Conservation (phyloP, 2,329 filamentous ascomycete genomes). For the Diaporthe helianthi region DNA sequence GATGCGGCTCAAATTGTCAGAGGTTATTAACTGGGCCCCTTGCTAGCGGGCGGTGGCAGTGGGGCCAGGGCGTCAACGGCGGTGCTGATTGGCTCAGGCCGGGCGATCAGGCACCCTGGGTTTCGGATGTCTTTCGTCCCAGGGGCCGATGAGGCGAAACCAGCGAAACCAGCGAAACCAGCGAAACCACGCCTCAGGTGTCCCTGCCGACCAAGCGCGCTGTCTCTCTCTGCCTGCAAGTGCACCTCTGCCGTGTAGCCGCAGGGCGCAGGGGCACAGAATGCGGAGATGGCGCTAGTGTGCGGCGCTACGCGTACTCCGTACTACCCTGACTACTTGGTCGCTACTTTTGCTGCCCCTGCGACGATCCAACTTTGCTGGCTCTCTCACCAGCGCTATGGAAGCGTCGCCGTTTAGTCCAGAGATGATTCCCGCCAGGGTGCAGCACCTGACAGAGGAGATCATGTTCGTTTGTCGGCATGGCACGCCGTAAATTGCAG, state of each 20-base stretch:
- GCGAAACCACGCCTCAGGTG: conserved; percentile 40
- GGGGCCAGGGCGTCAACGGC: background rate
- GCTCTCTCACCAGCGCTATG: conserved; percentile 16
- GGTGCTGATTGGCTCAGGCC: conserved; percentile 11
- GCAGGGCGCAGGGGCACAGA: conserved; percentile 3
- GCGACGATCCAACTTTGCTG: conserved; percentile 29
- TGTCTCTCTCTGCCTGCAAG: background rate
- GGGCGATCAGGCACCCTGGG: conserved; percentile 44
- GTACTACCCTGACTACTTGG: too few relatives aligned
- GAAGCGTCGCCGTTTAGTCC: background rate
- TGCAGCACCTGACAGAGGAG: conserved; percentile 26
- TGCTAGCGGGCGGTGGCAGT: conserved; percentile 39
- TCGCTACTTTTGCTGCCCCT: conserved; percentile 16
- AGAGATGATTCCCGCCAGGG: conserved; percentile 23
- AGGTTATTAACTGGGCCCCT: conserved; percentile 38
- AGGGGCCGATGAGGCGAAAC: conserved; percentile 49
- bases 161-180: too few relatives aligned
- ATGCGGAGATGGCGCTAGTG: background rate
- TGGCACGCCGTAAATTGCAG: conserved; percentile 1
- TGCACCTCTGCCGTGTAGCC: conserved; percentile 4
- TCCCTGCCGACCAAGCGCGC: conserved; percentile 14
- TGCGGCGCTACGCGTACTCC: conserved; percentile 19
- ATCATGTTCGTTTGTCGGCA: conserved; percentile 11
- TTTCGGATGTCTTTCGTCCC: conserved; percentile 45
- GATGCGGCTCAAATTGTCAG: conserved; percentile 41